Evolutionary conservation across 805 yeast species (phyloP), one percentile per base, ranked within the genome.

Genomic region (Kregervanrija pseudodelftensis): DNA sequence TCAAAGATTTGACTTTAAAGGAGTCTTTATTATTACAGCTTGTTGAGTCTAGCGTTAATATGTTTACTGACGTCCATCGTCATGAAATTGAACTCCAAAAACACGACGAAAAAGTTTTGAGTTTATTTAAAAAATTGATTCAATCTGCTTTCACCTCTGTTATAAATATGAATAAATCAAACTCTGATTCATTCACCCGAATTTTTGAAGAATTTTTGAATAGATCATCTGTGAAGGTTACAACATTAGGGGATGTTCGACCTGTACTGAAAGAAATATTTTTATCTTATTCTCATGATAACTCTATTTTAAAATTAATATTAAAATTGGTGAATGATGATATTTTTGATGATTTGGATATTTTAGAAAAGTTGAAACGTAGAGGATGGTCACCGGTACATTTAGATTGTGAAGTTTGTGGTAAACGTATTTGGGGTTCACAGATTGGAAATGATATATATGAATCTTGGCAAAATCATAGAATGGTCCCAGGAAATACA

Each of bases 321-420:
- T 65, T 80, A 36, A 66, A 66, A 32, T 67, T 86, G 42, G 58
- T 85, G 5, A 80, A 82, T 49, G 70, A 66, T 16, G 82, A 79
- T 30, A 77, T 82, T 1, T 73, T 66, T 51, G 64, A 64, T 15
- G 71, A 74, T 47, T 63, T 81, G 57, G 57, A 67, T 11, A 50
- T 55, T 2, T 64, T 82, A 10, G 67, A 73, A 11, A 48, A 53
- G 2, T 66, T 69, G 32, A 66, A 74, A 16, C 51, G 68, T 0
- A 60, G 65, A 33, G 97, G 96, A 0, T 83, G 95, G 88, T 68
- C 80, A 0, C 52, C 70, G 1, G 65, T 64, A 28, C 66, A 67
- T 28, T 67, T 71, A 33, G 77, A 72, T 40, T 90, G 97, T 60
- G 83, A 83, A 33, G 76, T 82, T 0, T 90, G 97, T 61, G 90